Conservation (phyloP, 2,329 filamentous ascomycete species). For the Metarhizium humberi region DNA sequence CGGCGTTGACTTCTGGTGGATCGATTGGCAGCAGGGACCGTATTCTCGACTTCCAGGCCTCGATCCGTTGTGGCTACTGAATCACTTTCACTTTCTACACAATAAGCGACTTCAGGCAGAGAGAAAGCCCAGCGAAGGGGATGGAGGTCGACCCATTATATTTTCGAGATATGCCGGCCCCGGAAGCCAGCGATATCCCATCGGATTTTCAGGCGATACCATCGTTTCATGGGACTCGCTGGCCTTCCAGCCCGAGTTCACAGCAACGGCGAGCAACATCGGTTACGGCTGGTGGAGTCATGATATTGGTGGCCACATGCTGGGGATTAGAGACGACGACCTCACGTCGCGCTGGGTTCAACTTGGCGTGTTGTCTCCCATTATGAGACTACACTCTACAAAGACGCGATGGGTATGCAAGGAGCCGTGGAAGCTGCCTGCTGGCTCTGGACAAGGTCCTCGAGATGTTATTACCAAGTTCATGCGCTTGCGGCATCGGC, state of each 20-base stretch:
- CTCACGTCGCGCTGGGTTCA: constrained; percentile 52
- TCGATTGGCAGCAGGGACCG: constrained; percentile 58
- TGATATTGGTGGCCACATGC: constrained; percentile 56
- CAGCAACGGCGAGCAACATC: constrained; percentile 56
- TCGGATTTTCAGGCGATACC: constrained; percentile 56
- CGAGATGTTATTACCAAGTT: constrained; percentile 36
- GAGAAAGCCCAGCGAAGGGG: constrained; percentile 14
- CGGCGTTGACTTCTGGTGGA: constrained; percentile 57
- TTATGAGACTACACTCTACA: constrained; percentile 51
- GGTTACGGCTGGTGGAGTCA: constrained; percentile 62
- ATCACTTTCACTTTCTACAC: constrained; percentile 55
- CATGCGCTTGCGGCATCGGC: constrained; percentile 44
- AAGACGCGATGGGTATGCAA: constrained; percentile 49
- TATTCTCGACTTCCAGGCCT: constrained; percentile 45
- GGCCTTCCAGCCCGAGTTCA: constrained; percentile 57
- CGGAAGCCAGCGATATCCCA: constrained; percentile 53
- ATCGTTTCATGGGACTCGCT: constrained; percentile 51
- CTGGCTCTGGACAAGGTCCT: constrained; percentile 33
- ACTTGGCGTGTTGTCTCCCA: constrained; percentile 50
- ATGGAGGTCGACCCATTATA: constrained; percentile 32
- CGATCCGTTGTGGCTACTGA: constrained; percentile 56
- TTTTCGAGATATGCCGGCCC: constrained; percentile 55
- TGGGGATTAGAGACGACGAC: constrained; percentile 47
- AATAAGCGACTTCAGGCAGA: constrained; percentile 26
- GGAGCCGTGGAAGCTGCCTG: constrained; percentile 45